Percentiles rank a stretch among this genome's conserved stretches.
Evolutionary conservation across 768 basidiomycete genomes (phyloP).

Genomic region (Clavaria fumosa): DNA sequence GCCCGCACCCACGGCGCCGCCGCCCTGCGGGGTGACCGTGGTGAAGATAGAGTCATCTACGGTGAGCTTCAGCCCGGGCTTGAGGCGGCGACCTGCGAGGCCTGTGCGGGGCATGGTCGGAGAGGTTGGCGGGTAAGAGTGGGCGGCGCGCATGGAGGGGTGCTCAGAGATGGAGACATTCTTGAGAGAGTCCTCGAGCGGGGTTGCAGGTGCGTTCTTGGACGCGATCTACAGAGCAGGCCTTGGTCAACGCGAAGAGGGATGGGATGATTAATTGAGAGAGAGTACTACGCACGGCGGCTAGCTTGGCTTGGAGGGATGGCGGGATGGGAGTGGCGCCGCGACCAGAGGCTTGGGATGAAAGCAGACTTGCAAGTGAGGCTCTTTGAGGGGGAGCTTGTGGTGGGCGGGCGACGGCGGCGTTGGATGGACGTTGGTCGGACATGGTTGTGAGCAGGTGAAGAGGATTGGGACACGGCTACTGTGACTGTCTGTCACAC

Average conservation of each 20-base stretch:
- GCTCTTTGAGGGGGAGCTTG: slow-evolving; percentile 15
- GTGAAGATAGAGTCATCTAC: slow-evolving; percentile 37
- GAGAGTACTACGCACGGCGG: slow-evolving; percentile 41
- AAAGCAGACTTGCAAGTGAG: slow-evolving; percentile 29
- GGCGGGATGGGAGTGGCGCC: slow-evolving; percentile 69
- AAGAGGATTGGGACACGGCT: too few species aligned
- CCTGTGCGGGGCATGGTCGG: slow-evolving; percentile 16
- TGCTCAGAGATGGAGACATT: slow-evolving; percentile 17
- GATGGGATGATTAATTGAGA: slow-evolving; percentile 8
- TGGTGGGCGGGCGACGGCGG: slow-evolving; percentile 13
- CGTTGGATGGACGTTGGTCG: slow-evolving; percentile 7
- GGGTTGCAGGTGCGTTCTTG: too few species aligned
- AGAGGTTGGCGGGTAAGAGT: slow-evolving; percentile 19
- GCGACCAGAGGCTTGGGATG: slow-evolving; percentile 20
- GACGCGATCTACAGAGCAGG: too few species aligned
- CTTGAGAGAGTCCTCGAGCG: slow-evolving; percentile 26
- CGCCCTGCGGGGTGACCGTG: slow-evolving; percentile 24
- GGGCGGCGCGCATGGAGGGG: slow-evolving; percentile 20
- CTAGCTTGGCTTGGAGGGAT: slow-evolving; percentile 85
- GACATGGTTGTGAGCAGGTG: slow-evolving; percentile 5
- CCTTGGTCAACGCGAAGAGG: slow-evolving; percentile 2
- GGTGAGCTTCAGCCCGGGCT: slow-evolving; percentile 44
- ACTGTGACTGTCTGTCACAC: too few species aligned
- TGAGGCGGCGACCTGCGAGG: slow-evolving; percentile 30
- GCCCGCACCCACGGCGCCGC: slow-evolving; percentile 47